phyloP scores from a whole-genome alignment of 495 filamentous ascomycete genomes.

The Podospora comata region DNA sequence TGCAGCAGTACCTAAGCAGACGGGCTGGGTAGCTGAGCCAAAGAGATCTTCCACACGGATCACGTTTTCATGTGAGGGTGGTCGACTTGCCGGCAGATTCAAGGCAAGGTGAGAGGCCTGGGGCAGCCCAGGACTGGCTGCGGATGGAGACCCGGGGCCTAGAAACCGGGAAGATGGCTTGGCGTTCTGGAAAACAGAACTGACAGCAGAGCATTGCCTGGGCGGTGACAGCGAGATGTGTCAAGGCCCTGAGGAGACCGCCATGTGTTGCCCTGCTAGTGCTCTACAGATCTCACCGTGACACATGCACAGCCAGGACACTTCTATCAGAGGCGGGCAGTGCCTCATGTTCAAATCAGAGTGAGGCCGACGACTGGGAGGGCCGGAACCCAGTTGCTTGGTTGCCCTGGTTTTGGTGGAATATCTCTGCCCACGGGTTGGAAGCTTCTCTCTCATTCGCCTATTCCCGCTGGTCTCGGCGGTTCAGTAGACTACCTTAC shows the following conservation, averaged over 20 bases:
- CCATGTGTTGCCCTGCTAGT: neutral
- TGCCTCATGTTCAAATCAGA: too few species aligned
- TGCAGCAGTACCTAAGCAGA: neutral
- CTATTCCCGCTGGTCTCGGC: too few species aligned
- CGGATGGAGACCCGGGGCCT: neutral
- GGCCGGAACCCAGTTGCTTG: too few species aligned
- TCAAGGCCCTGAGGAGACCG: neutral
- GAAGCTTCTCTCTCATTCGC: neutral
- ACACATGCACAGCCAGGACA: neutral
- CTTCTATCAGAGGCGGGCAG: too few species aligned
- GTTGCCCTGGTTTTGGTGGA: too few species aligned
- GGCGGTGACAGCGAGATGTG: conserved; percentile 14
- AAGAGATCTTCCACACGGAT: conserved; percentile 22
- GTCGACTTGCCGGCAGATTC: conserved; percentile 14
- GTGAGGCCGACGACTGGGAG: too few species aligned
- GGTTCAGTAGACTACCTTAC: too few species aligned
- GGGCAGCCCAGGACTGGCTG: neutral
- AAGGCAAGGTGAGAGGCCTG: conserved; percentile 5
- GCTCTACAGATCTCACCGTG: neutral
- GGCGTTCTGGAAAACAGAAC: conserved; percentile 6
- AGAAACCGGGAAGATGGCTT: conserved; percentile 5
- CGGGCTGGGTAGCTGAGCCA: conserved; percentile 8
- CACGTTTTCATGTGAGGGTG: conserved; percentile 17
- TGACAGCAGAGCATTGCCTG: conserved; percentile 8
- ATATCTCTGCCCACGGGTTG: neutral